Evolutionary conservation across 2,329 filamentous ascomycete genomes (phyloP).

Genomic region (Penicillium sp.): DNA sequence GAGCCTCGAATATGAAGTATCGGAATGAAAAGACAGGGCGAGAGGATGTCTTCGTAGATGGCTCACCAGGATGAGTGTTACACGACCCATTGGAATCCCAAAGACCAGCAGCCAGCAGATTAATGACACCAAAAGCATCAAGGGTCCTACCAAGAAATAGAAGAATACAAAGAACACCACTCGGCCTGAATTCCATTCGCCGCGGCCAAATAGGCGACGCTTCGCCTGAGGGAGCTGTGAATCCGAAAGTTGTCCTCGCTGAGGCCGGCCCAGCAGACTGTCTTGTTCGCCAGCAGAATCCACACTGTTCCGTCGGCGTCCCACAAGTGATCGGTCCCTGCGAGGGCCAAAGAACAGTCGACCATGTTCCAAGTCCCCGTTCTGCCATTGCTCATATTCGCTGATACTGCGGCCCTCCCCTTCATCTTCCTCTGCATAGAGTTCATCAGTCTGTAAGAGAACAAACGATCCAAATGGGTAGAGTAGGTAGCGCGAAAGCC

Average conservation of each 20-base stretch:
- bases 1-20: constrained; percentile 71
- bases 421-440: constrained; percentile 90
- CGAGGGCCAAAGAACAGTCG: constrained; percentile 91
- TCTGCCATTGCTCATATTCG: constrained; percentile 99
- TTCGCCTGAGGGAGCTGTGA: constrained; percentile 58
- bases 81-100: constrained; percentile 97
- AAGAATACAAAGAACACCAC: constrained; percentile 97
- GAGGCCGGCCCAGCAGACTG: constrained; percentile 73
- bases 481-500: constrained; percentile 80
- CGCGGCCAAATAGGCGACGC: constrained; percentile 86
- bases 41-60: constrained; percentile 91
- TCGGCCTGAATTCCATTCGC: constrained; percentile 91
- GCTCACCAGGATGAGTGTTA: constrained; percentile 83
- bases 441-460: constrained; percentile 87
- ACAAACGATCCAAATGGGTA: constrained; percentile 98
- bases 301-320: constrained; percentile 81
- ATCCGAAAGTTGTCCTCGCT: constrained; percentile 51
- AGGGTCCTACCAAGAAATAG: constrained; percentile 85
- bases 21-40: constrained; percentile 88
- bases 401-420: constrained; percentile 96
- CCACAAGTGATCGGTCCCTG: constrained; percentile 74
- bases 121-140: constrained; percentile 78
- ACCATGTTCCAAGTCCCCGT: constrained; percentile 91
- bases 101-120: constrained; percentile 97
- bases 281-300: constrained; percentile 89